These are phyloP conservation scores for Tetrahymena elliotti DNA, from an alignment of 73 alveolate genomes.

Conservation along the genomic window DNA sequence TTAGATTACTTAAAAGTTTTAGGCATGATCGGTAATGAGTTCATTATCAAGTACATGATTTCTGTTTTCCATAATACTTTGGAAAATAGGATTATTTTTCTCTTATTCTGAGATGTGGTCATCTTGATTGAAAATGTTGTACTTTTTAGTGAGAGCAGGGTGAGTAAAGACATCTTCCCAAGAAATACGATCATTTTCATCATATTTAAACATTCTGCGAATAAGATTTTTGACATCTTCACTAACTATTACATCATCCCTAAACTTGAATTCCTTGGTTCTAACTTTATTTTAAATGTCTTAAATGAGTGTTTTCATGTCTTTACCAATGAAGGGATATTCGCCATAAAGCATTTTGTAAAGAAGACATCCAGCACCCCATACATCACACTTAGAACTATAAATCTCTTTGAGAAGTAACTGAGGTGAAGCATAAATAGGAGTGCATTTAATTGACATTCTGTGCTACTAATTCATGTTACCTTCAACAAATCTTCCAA, in stretches of 20 bases:
- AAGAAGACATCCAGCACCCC: background rate
- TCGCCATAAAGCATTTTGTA: background rate
- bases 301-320: background rate
- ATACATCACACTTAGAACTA: conserved; percentile 15
- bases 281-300: background rate
- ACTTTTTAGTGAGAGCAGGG: background rate
- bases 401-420: background rate
- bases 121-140: background rate
- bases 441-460: background rate
- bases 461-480: background rate
- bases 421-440: conserved; percentile 3
- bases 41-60: background rate
- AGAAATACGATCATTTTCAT: background rate
- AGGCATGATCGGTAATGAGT: background rate
- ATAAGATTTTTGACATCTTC: background rate
- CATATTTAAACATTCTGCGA: background rate
- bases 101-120: background rate
- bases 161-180: background rate
- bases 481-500: background rate
- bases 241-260: background rate
- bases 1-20: background rate
- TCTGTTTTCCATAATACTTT: background rate
- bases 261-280: background rate
- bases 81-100: background rate
- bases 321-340: background rate